phyloP scores from a whole-genome alignment of 495 filamentous ascomycete genomes.

The Chaetomium fimeti region DNA sequence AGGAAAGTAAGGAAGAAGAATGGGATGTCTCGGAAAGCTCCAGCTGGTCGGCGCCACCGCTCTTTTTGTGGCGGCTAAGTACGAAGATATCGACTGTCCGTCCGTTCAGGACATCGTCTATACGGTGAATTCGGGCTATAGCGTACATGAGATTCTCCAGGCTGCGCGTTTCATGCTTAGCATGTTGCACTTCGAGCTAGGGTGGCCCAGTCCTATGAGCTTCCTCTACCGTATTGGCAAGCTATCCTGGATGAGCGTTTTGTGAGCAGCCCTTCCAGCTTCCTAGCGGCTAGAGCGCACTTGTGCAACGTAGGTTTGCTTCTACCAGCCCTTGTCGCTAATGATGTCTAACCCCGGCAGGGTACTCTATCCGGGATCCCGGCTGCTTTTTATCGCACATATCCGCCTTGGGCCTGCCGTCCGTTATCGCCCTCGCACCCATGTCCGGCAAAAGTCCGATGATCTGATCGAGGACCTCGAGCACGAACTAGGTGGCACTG shows the following conservation, averaged over 20 bases:
- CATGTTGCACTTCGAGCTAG: conserved; percentile 91
- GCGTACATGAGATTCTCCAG: conserved; percentile 87
- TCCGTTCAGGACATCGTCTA: conserved; percentile 93
- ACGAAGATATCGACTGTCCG: conserved; percentile 96
- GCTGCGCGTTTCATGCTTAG: conserved; percentile 97
- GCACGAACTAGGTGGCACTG: conserved; percentile 44
- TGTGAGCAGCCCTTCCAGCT: conserved; percentile 86
- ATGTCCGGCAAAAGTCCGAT: conserved; percentile 41
- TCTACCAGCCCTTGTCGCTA: neutral
- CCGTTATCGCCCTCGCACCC: conserved; percentile 13
- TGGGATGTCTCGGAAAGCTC: conserved; percentile 91
- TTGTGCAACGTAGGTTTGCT: conserved; percentile 29
- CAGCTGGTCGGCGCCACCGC: conserved; percentile 96
- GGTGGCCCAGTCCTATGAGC: conserved; percentile 97
- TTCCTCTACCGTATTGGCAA: conserved; percentile 96
- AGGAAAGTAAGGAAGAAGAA: conserved; percentile 77
- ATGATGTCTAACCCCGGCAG: neutral
- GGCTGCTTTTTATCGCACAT: conserved; percentile 42
- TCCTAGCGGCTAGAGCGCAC: conserved; percentile 85
- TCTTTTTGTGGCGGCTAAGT: conserved; percentile 94
- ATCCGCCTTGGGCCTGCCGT: conserved; percentile 30
- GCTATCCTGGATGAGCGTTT: conserved; percentile 97
- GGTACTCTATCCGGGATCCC: conserved; percentile 40
- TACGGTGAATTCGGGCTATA: conserved; percentile 95
- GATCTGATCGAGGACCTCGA: conserved; percentile 54